phyloP scores from a whole-genome alignment of 805 yeast species.

The Pichia gijzeniarum region DNA sequence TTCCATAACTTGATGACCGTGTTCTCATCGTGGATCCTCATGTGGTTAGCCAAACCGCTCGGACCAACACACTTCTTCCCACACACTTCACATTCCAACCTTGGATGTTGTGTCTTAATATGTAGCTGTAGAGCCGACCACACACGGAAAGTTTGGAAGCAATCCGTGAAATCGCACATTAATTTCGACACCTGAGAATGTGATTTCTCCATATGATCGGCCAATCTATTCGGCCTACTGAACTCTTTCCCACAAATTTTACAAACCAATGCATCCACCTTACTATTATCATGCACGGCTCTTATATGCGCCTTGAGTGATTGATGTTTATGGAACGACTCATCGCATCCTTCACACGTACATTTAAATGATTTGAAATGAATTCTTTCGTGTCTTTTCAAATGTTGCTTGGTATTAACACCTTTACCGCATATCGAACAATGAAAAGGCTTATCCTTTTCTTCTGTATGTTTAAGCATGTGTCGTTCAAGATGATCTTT shows the following conservation, averaged over 20 bases:
- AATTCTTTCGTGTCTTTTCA: conserved; percentile 74
- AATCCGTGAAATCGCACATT: conserved; percentile 57
- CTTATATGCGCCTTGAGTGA: conserved; percentile 67
- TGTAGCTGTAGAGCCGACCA: conserved; percentile 74
- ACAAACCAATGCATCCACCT: conserved; percentile 39
- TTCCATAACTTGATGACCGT: conserved; percentile 56
- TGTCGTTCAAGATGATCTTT: conserved; percentile 81
- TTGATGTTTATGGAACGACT: conserved; percentile 67
- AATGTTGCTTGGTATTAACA: conserved; percentile 71
- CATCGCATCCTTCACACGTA: conserved; percentile 53
- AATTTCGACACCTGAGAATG: conserved; percentile 49
- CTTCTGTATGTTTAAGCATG: conserved; percentile 48
- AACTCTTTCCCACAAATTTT: conserved; percentile 58
- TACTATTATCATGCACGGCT: conserved; percentile 47
- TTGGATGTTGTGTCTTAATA: conserved; percentile 65
- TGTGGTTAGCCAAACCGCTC: conserved; percentile 63
- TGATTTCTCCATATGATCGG: conserved; percentile 56
- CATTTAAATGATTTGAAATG: conserved; percentile 68
- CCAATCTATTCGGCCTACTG: conserved; percentile 56
- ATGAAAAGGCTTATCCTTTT: conserved; percentile 56
- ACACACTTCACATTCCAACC: conserved; percentile 57
- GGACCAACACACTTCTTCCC: conserved; percentile 68
- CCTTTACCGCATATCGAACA: conserved; percentile 81
- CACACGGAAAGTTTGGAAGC: conserved; percentile 53
- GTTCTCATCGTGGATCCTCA: conserved; percentile 58